Base-by-base conservation (phyloP, 805 yeast genomes). In the Komagataella phaffii region DNA sequence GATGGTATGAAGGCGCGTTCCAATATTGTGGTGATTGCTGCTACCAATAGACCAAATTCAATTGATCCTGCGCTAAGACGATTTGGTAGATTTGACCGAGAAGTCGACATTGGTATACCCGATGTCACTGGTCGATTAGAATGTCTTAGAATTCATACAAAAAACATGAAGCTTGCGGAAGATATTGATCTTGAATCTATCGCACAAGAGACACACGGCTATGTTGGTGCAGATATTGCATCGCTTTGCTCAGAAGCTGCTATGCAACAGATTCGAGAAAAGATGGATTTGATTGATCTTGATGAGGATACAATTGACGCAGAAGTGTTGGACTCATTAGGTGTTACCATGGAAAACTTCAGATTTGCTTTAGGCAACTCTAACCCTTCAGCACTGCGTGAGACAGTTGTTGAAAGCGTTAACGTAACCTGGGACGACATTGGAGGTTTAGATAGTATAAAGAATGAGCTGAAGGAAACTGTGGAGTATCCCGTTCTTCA, bases 1-100 rank as follows among this genome's bases (percentile, higher is more conserved):
- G 99, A 93, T 67, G 99, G 99, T 76, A 93, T 93, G 99, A 91
- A 91, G 73, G 96, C 98, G n/a, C 84, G 99, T 71, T 85, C 98
- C 45, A 93, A 93, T 65, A 85, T 88, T 60, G 99, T 93, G 56
- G 99, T 93, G 53, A 93, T 93, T 72, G 99, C 99, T 52, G 99
- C 99, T 44, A 93, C 93, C 51, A 85, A 85, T 71, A 76, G 93
- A 68, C 93, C 93, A 57, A 85, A 85, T 71, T 81, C 89, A 17
- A 85, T 85, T 62, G 93, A 85, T 63, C 90, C 93, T 48, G 93
- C 93, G 19, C 73, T 85, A 59, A 81, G 93, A 71, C 80, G 93
- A 67, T 84, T 85, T 60, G 93, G 93, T 59, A 80, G 93, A 66
- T 85, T 85, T 64, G 93, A 85, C 66, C 76, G 93, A 67, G 93